Percentiles rank a stretch among this genome's conserved stretches.
phyloP scores from a whole-genome alignment of 305 asterid genomes.

The Plantago coronopus region DNA sequence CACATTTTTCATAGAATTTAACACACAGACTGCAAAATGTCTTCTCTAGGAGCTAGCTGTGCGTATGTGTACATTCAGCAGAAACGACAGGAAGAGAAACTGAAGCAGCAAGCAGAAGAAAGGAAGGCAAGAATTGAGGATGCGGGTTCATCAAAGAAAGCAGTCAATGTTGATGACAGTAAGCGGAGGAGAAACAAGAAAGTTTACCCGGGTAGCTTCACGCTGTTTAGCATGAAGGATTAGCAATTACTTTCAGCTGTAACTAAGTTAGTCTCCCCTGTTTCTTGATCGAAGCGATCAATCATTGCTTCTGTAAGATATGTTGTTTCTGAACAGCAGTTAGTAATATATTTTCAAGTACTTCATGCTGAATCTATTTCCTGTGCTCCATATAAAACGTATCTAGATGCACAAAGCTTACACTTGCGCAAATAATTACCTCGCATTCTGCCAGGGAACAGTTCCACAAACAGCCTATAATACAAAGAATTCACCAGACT shows the following conservation, averaged over 20 bases:
- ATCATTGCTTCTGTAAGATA: neutral
- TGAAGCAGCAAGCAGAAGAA: slow-evolving; percentile 19
- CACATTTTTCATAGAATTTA: too few species aligned
- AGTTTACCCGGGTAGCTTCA: slow-evolving; percentile 31
- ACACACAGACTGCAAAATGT: slow-evolving; percentile 24
- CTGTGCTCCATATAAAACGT: neutral
- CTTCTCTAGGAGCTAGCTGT: slow-evolving; percentile 51
- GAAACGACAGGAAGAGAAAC: slow-evolving; percentile 39
- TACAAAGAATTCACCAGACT: neutral
- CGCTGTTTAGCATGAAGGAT: slow-evolving; percentile 20
- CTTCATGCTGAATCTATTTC: too few species aligned
- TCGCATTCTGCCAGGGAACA: neutral
- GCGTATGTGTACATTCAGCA: slow-evolving; percentile 45
- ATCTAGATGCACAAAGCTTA: neutral
- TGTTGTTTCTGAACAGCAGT: too few species aligned
- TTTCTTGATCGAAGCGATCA: neutral
- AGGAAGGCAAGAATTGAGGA: slow-evolving; percentile 21
- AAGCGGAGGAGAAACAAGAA: slow-evolving; percentile 25
- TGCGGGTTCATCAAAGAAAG: slow-evolving; percentile 3
- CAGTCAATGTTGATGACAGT: slow-evolving; percentile 13
- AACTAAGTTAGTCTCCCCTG: neutral
- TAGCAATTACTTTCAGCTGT: neutral
- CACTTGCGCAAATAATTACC: neutral
- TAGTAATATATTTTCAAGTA: too few species aligned
- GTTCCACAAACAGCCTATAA: neutral